Conservation (phyloP, 208 protist species). For the Acanthamoeba rhysodes region DNA sequence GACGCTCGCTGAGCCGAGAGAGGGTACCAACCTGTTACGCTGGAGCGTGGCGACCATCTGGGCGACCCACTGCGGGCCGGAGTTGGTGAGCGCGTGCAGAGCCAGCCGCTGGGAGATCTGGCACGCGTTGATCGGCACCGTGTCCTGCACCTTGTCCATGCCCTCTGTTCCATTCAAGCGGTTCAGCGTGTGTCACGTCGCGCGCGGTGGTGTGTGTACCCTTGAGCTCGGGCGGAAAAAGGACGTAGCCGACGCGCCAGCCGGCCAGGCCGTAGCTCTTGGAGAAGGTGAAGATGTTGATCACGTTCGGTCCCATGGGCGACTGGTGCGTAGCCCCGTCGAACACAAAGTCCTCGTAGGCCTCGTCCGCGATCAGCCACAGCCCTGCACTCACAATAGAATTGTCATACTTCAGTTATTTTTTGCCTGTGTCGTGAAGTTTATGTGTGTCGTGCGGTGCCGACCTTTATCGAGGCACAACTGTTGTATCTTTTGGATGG, state of each 20-base stretch:
- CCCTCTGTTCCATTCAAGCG: background rate
- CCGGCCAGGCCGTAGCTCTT: slow-evolving; percentile 62
- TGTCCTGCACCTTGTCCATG: slow-evolving; percentile 57
- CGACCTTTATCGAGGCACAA: slow-evolving; percentile 21
- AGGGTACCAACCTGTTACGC: background rate
- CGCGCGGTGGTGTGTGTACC: background rate
- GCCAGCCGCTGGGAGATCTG: slow-evolving; percentile 38
- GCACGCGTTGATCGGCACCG: slow-evolving; percentile 32
- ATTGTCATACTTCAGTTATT: too few species aligned
- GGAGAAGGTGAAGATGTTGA: slow-evolving; percentile 74
- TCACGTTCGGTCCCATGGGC: slow-evolving; percentile 69
- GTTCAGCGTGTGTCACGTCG: background rate
- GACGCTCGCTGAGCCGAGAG: background rate
- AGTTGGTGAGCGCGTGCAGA: background rate
- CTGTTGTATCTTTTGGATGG: slow-evolving; percentile 53
- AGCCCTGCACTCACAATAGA: background rate
- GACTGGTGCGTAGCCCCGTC: slow-evolving; percentile 42
- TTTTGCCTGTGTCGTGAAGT: background rate
- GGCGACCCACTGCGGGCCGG: background rate
- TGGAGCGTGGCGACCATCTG: slow-evolving; percentile 56
- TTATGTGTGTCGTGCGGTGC: too few species aligned
- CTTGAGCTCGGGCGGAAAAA: slow-evolving; percentile 3
- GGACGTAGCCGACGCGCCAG: slow-evolving; percentile 51
- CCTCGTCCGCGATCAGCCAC: slow-evolving; percentile 69
- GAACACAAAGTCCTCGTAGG: slow-evolving; percentile 77